Evolutionary conservation across 2,329 filamentous ascomycete species (phyloP), one percentile per base, ranked within the genome.

Genomic region (Neophaeococcomyces aloes): DNA sequence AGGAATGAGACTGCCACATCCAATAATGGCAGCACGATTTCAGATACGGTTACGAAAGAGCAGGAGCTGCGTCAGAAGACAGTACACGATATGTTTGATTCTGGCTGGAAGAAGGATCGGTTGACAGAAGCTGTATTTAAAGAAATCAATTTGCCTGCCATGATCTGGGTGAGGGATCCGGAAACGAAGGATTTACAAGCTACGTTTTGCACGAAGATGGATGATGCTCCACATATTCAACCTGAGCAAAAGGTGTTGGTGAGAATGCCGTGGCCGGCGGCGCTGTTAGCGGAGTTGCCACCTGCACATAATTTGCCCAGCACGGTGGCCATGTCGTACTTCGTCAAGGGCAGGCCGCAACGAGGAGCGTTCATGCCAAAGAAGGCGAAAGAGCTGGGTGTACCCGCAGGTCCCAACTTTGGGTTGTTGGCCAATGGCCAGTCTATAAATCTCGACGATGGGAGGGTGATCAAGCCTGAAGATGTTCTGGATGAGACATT

Each of bases 31-130:
- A 44, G 34, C 19, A 7, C 34, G 10, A 44, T 18, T 25, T 23
- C 41, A 13, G 19, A 17, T 29, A 44, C 41, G 15, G 19, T 48
- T 21, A 32, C 15, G 52, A 59, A 49, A 60, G 61, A 71, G 45
- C 68, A 75, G 48, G 58, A 71, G 25, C 60, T 79, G 25, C 70
- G 77, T n/a, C 71, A 77, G 42, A 65, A 70, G 1, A 71, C 87
- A 17, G 74, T 89, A n/a, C 69, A 70, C 7, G 71, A 79, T 51
- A 89, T 91, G 85, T 89, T 89, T 57, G 72, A 84, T 53, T 87
- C 83, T 0, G 66, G 73, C 45, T 91, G 85, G 86, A 73, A 67
- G 17, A 66, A 83, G 47, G 85, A 93, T 57, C 72, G 77, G 2
- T 68, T 93, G 14, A 61, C 77, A 15, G 78, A 84, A 55, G 78